Base-by-base conservation (phyloP, 495 filamentous ascomycete species). In the Chaetomium tenue region DNA sequence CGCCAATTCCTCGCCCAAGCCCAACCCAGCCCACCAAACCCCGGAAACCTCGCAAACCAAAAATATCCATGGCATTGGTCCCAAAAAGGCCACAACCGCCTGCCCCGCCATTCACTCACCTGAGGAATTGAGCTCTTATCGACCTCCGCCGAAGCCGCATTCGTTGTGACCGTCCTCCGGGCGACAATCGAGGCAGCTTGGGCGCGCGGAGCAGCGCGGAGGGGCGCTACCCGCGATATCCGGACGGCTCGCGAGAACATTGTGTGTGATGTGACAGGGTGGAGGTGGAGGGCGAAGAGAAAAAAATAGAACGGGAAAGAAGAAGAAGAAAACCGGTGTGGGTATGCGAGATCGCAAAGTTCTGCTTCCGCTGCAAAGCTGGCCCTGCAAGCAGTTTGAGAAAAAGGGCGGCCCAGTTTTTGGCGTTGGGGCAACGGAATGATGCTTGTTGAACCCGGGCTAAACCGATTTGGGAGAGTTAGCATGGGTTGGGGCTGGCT, bases 81-180 rank as follows among this genome's bases (percentile, higher is more conserved):
- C 23, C 30, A 2, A 28, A 61, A 66, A 66, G 28, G 62, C 22
- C 6, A 11, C 60, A 42, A 46, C 56, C 16, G 3, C 52, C 39
- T 52, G 47, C 54, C 60, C 55, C 46, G 33, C 5, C 11, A 63
- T 62, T 60, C 47, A 63, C 64, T 60, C 47, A 89, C 87, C 79
- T 82, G 74, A 64, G 88, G 93, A 70, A 93, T 87, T 78, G 88
- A 82, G 77, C 83, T 83, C 86, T 90, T 92, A 74, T 94, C 91
- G 69, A 89, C 89, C 81, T 96, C 88, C 69, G 92, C 87, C 69
- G 89, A 91, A 63, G 94, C 93, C 61, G 94, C 93, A 79, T 98
- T 90, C 58, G 93, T 97, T 56, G 93, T 98, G 74, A 98, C 93
- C 68, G 86, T 83, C 74, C 93, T 70, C 61, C 71, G 63, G 50